Conservation (phyloP, 345 rosid species). For the Eucalyptus urophylla region DNA sequence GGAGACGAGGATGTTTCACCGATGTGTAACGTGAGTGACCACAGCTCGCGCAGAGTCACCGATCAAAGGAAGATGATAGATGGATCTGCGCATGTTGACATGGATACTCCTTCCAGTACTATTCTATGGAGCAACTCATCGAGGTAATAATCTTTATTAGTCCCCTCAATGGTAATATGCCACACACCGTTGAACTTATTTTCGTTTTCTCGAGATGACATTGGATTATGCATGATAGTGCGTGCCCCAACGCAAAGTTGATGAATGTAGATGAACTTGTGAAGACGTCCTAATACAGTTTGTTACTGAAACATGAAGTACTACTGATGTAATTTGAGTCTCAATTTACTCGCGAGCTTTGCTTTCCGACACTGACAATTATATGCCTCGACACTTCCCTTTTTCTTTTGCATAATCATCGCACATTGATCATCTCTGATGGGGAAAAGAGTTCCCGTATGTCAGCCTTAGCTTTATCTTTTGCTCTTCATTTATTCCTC, state of each 20-base stretch:
- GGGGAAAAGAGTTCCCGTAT: not conserved
- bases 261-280: not conserved
- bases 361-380: not conserved
- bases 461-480: not conserved
- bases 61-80: slow-evolving; percentile 36
- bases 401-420: not conserved
- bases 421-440: not conserved
- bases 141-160: slow-evolving; percentile 22
- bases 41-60: slow-evolving; percentile 3
- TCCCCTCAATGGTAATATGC: not conserved
- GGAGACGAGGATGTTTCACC: slow-evolving; percentile 62
- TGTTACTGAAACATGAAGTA: slow-evolving; percentile 1
- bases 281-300: not conserved
- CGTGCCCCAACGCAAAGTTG: not conserved
- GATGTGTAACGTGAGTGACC: slow-evolving; percentile 20
- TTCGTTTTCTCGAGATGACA: not conserved
- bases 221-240: not conserved
- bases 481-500: not conserved
- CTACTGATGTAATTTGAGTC: not conserved
- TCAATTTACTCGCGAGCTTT: not conserved
- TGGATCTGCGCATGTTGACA: slow-evolving; percentile 32
- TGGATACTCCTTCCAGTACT: slow-evolving; percentile 25
- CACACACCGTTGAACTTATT: not conserved
- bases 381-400: not conserved
- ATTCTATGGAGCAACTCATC: slow-evolving; percentile 73